Base-by-base conservation (phyloP, 2,329 filamentous ascomycete genomes). In the Metarhizium robertsii region DNA sequence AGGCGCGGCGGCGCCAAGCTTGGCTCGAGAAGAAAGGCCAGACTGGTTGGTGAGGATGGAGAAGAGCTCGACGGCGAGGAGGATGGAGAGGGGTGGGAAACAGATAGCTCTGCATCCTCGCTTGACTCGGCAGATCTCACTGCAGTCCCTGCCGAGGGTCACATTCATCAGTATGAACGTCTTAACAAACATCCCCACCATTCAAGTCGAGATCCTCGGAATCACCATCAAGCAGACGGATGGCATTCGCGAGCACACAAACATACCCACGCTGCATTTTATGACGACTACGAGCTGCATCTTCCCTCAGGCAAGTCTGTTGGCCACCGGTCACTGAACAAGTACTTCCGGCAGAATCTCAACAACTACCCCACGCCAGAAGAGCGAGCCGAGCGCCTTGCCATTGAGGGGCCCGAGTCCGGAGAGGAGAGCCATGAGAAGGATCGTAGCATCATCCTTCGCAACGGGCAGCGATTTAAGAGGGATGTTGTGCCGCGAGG, bases 221-320 rank as follows among this genome's bases (percentile, higher is more conserved):
- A 84, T 20, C 90, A 92, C 66, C 87, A 84, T 60, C 86, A 87
- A 62, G 82, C 77, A 52, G 86, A 92, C 66, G 88, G 89, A 53
- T 92, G 82, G 76, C 88, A 95, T 68, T 92, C 88, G 3, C 88
- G 91, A 67, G 87, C 88, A 2, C 87, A 95, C 72, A 87, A 89
- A 61, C 69, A 85, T 61, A 70, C 81, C 4, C 81, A 87, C 59
- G 85, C 90, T 42, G 88, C 90, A 25, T 96, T 95, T 69, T 86
- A 95, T 66, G 90, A 95, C 63, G 94, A 99, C 48, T 92, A 90
- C 65, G 94, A 97, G 71, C 80, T 99, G 53, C 91, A 99, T 66
- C 82, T 99, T 13, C 94, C 94, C 1, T 90, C 88, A 4, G 94
- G 94, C 53, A 87, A 88, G 58, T 88, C 88, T 7, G 91, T 95